Percentiles rank a stretch among this genome's conserved stretches.
Evolutionary conservation across 805 yeast species (phyloP).

Genomic region (Candida argentea): DNA sequence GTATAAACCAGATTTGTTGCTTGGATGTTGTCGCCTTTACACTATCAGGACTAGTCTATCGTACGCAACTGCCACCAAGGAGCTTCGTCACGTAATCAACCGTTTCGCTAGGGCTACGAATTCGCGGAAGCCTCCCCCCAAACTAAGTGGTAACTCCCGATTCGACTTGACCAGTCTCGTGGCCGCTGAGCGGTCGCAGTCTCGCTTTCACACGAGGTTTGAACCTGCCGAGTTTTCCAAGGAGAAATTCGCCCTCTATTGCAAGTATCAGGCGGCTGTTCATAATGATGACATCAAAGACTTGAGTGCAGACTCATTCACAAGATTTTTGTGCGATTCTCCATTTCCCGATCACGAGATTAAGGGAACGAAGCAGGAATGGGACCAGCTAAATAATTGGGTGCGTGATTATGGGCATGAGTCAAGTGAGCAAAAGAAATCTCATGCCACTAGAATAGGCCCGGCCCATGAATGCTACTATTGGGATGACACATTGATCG

Average conservation of each 20-base stretch:
- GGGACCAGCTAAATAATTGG: conserved; percentile 37
- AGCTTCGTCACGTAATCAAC: conserved; percentile 55
- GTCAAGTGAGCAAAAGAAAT: background rate
- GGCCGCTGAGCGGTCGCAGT: conserved; percentile 28
- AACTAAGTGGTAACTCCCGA: background rate
- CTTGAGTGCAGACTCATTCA: conserved; percentile 39
- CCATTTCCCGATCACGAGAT: conserved; percentile 39
- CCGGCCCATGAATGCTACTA: conserved; percentile 77
- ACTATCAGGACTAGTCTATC: conserved; percentile 57
- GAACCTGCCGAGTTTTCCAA: conserved; percentile 42
- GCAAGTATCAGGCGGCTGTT: conserved; percentile 58
- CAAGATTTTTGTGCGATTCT: conserved; percentile 55
- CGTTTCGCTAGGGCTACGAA: conserved; percentile 39
- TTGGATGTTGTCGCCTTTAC: conserved; percentile 72
- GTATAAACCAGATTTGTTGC: conserved; percentile 53
- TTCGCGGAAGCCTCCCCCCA: too few species aligned
- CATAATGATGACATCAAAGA: conserved; percentile 53
- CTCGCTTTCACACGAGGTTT: conserved; percentile 32
- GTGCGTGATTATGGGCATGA: conserved; percentile 10
- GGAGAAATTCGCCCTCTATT: conserved; percentile 55
- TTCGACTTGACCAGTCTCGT: conserved; percentile 23
- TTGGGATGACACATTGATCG: conserved; percentile 50
- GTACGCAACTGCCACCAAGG: conserved; percentile 44
- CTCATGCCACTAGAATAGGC: too few species aligned
- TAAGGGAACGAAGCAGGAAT: conserved; percentile 17